phyloP scores from a whole-genome alignment of 108 stramenopile species.

The Skeletonema tropicum region DNA sequence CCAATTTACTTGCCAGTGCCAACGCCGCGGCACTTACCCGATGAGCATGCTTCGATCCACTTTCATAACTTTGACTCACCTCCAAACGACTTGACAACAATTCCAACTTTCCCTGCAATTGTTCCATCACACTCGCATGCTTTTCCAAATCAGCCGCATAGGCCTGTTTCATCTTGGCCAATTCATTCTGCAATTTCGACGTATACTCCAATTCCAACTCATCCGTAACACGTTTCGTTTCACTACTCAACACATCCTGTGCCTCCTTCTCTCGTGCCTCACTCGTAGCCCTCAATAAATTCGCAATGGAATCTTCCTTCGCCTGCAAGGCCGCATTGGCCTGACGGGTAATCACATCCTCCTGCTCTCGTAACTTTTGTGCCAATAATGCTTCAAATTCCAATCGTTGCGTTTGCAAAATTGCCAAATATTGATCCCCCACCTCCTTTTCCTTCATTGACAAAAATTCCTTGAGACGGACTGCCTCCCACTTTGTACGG shows the following conservation, averaged over 20 bases:
- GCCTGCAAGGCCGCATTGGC: constrained; percentile 61
- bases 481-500: constrained; percentile 87
- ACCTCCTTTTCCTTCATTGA: constrained; percentile 83
- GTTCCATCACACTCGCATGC: constrained; percentile 53
- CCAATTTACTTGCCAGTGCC: constrained; percentile 72
- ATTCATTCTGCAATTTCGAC: constrained; percentile 39
- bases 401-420: constrained; percentile 75
- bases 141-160: constrained; percentile 59
- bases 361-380: constrained; percentile 61
- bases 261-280: constrained; percentile 57
- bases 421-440: constrained; percentile 52
- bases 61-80: constrained; percentile 53
- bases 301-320: constrained; percentile 68
- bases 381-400: constrained; percentile 72
- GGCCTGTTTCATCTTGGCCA: constrained; percentile 56
- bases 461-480: constrained; percentile 80
- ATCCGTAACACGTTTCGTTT: constrained; percentile 43
- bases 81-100: constrained; percentile 65
- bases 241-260: constrained; percentile 30
- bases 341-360: constrained; percentile 54
- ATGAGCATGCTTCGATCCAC: constrained; percentile 72
- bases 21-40: constrained; percentile 78
- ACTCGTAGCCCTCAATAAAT: constrained; percentile 58
- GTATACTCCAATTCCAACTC: constrained; percentile 40
- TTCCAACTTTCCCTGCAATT: constrained; percentile 57